Conservation (phyloP, 345 rosid species). For the Bruguiera gymnorhiza region DNA sequence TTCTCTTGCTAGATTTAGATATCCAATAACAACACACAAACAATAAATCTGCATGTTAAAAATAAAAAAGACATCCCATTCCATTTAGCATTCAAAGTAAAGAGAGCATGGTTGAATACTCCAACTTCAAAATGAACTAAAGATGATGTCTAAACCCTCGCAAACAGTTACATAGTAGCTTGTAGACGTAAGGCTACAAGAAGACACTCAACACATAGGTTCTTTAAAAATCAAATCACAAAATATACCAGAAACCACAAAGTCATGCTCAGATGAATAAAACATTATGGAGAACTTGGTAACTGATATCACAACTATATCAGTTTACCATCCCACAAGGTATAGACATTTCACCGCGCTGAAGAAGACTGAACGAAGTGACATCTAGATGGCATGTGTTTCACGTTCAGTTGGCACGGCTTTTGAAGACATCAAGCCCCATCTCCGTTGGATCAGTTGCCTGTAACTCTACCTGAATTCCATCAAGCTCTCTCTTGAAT, state of each 20-base stretch:
- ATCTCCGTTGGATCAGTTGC: constrained; percentile 42
- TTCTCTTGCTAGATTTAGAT: constrained; percentile 1
- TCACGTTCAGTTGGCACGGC: constrained; percentile 39
- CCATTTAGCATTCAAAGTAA: constrained; percentile 23
- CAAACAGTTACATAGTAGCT: constrained; percentile 42
- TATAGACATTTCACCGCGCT: constrained; percentile 28
- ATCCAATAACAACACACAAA: not conserved
- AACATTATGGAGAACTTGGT: constrained; percentile 17
- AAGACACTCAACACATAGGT: constrained; percentile 30
- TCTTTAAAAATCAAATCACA: constrained; percentile 35
- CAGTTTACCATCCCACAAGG: constrained; percentile 24
- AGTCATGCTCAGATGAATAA: constrained; percentile 13
- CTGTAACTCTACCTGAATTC: constrained; percentile 37
- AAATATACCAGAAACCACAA: constrained; percentile 20
- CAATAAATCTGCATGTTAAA: not conserved
- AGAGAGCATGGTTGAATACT: constrained; percentile 23
- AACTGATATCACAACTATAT: constrained; percentile 9
- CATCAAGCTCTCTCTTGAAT: constrained; percentile 38
- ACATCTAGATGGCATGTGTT: not conserved
- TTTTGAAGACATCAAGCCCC: constrained; percentile 35
- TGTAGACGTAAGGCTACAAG: constrained; percentile 37
- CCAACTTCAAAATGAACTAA: constrained; percentile 18
- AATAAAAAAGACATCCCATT: constrained; percentile 20
- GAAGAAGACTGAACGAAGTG: constrained; percentile 16
- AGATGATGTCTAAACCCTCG: constrained; percentile 29